phyloP scores from a whole-genome alignment of 192 early-diverging fungal genomes.

The Rhizophagus clarus region DNA sequence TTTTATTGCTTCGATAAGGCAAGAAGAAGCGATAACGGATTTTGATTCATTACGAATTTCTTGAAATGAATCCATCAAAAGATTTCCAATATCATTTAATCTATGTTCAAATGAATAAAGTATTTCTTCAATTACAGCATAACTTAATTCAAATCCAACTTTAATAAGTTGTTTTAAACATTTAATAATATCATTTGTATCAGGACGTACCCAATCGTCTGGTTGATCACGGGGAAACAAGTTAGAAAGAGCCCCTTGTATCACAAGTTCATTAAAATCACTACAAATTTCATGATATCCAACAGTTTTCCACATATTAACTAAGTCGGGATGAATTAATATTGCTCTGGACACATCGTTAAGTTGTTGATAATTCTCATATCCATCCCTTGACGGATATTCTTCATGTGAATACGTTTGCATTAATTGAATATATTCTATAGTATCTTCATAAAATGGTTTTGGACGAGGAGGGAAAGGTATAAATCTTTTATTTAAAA shows the following conservation, averaged over 20 bases:
- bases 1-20: background rate
- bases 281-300: slow-evolving; percentile 17
- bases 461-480: slow-evolving; percentile 14
- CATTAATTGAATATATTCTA: background rate
- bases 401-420: background rate
- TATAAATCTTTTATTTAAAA: background rate
- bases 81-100: background rate
- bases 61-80: slow-evolving; percentile 4
- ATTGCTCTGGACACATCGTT: slow-evolving; percentile 2
- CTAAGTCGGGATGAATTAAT: slow-evolving; percentile 11
- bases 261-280: background rate
- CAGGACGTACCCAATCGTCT: background rate
- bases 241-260: background rate
- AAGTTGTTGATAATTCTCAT: slow-evolving; percentile 6
- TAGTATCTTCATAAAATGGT: background rate
- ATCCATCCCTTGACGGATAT: background rate
- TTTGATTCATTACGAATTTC: background rate
- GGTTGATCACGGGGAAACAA: background rate
- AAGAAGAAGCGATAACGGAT: background rate
- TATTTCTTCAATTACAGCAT: background rate
- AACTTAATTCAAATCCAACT: slow-evolving; percentile 10
- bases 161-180: background rate
- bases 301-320: background rate
- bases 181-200: background rate
- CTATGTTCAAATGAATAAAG: slow-evolving; percentile 11